Evolutionary conservation across 2,329 filamentous ascomycete species (phyloP).

Genomic region (Botrytis pseudocinerea): DNA sequence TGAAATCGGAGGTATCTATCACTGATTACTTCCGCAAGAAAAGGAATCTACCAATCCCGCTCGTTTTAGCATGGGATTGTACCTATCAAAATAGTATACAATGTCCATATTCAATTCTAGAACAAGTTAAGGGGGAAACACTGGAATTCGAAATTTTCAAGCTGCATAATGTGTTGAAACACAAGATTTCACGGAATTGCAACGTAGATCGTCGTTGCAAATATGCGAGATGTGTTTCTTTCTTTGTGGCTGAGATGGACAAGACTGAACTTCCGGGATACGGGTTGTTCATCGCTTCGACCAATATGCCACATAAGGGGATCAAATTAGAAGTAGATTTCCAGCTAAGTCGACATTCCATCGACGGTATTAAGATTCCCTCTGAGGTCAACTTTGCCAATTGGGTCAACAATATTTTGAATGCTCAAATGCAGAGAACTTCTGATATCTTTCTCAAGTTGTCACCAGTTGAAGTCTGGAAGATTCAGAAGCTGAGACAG

Average conservation of each 20-base stretch:
- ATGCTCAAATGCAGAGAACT: neutral
- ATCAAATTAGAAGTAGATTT: neutral
- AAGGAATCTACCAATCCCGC: neutral
- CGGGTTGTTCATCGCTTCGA: neutral
- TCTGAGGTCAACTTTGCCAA: neutral
- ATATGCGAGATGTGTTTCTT: neutral
- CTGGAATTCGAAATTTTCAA: neutral
- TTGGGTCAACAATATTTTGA: neutral
- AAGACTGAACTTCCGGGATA: neutral
- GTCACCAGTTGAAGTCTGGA: neutral
- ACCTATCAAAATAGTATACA: neutral
- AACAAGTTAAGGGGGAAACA: neutral
- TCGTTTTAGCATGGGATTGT: neutral
- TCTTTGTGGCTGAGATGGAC: neutral
- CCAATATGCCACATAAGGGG: neutral
- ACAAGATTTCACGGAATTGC: neutral
- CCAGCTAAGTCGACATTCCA: neutral
- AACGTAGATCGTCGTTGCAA: neutral
- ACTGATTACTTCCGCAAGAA: neutral
- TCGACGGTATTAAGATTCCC: neutral
- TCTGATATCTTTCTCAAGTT: neutral
- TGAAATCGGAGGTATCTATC: neutral
- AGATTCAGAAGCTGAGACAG: neutral
- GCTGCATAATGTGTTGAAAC: neutral
- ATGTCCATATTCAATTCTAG: neutral